phyloP scores from a whole-genome alignment of 345 rosid genomes.

The Eucalyptus paniculata region DNA sequence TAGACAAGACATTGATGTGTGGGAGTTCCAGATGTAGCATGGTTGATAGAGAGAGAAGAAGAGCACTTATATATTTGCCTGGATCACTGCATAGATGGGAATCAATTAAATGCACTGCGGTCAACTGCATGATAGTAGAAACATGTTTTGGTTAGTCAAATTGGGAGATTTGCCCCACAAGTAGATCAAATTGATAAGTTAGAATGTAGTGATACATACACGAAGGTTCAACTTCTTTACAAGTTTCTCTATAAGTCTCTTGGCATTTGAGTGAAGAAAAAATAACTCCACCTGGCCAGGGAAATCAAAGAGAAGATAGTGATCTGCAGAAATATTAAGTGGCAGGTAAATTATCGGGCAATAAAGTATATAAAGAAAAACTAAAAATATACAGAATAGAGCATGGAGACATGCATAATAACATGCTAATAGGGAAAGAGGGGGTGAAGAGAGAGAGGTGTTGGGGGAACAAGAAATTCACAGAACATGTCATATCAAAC shows the following conservation, averaged over 20 bases:
- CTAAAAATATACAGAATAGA: background rate
- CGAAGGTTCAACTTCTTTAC: conserved; percentile 66
- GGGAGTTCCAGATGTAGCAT: conserved; percentile 96
- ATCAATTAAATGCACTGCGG: conserved; percentile 81
- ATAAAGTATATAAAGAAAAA: background rate
- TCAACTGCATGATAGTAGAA: conserved; percentile 43
- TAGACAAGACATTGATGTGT: conserved; percentile 79
- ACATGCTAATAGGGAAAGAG: background rate
- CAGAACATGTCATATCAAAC: background rate
- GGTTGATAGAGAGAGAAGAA: conserved; percentile 75
- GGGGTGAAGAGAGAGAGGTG: background rate
- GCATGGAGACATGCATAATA: background rate
- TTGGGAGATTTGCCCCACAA: background rate
- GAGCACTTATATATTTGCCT: conserved; percentile 72
- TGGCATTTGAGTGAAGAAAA: conserved; percentile 73
- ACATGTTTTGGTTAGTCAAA: background rate
- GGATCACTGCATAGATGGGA: conserved; percentile 84
- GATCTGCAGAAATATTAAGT: conserved; percentile 47
- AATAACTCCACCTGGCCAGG: conserved; percentile 96
- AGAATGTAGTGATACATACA: conserved; percentile 22
- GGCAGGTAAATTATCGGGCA: background rate
- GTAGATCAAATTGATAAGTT: background rate
- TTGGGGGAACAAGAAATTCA: background rate
- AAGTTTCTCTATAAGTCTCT: conserved; percentile 60
- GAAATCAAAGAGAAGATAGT: conserved; percentile 91